Conservation (phyloP, 2,329 filamentous ascomycete genomes). For the Bretziella fagacearum region DNA sequence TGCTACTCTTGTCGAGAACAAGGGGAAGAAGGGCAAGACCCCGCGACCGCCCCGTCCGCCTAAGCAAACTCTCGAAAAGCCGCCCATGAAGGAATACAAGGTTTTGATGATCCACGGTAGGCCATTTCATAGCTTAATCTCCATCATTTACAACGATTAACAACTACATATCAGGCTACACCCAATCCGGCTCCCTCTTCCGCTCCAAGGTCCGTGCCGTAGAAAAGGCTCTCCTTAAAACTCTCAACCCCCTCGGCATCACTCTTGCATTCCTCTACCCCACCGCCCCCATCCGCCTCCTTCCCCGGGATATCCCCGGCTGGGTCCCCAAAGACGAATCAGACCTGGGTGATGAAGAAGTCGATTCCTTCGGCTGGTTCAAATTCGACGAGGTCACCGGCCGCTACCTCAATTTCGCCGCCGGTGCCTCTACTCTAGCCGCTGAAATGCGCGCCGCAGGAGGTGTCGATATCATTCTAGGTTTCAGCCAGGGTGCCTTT, state of each 20-base stretch:
- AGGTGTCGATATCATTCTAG: constrained; percentile 61
- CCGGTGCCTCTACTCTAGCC: constrained; percentile 48
- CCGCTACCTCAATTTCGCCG: constrained; percentile 52
- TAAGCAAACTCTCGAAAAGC: constrained; percentile 10
- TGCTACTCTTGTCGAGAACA: not conserved
- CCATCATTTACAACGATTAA: not conserved
- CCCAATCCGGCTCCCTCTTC: constrained; percentile 76
- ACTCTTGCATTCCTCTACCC: constrained; percentile 46
- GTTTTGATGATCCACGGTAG: constrained; percentile 64
- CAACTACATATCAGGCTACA: constrained; percentile 45
- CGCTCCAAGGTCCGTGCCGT: constrained; percentile 75
- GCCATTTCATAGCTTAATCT: constrained; percentile 16
- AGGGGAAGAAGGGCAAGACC: constrained; percentile 2
- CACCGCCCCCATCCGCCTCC: constrained; percentile 48
- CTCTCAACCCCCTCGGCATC: constrained; percentile 43
- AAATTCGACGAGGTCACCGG: constrained; percentile 47
- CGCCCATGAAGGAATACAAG: constrained; percentile 35
- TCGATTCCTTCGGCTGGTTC: constrained; percentile 69
- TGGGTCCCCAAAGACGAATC: constrained; percentile 33
- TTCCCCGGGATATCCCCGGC: constrained; percentile 50
- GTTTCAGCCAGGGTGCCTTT: constrained; percentile 68
- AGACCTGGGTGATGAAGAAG: constrained; percentile 22
- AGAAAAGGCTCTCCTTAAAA: constrained; percentile 61
- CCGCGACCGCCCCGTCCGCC: constrained; percentile 9
- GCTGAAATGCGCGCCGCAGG: constrained; percentile 42